phyloP scores from a whole-genome alignment of 75 land plant species.

The Selaginella tamariscina region DNA sequence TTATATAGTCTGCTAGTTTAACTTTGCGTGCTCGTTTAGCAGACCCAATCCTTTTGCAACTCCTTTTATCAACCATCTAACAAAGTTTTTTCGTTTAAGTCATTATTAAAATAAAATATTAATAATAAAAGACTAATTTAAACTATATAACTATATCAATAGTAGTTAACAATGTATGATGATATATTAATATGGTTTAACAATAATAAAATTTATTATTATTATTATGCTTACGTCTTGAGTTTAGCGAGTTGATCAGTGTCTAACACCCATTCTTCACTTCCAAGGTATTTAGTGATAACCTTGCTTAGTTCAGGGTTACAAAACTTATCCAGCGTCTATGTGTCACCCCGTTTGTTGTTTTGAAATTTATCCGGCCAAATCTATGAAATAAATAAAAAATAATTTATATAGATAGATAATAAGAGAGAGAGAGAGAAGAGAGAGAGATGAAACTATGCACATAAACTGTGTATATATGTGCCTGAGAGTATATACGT shows the following conservation, averaged over 20 bases:
- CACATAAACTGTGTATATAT: too few relatives aligned
- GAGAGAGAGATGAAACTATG: too few relatives aligned
- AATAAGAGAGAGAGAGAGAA: too few relatives aligned
- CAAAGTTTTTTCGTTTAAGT: too few relatives aligned
- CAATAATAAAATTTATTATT: not conserved
- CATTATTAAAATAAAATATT: slow-evolving; percentile 60
- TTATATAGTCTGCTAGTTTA: slow-evolving; percentile 58
- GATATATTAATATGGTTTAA: too few relatives aligned
- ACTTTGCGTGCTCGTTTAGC: slow-evolving; percentile 66
- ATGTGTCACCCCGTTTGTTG: slow-evolving; percentile 96
- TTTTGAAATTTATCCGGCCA: slow-evolving; percentile 97
- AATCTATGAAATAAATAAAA: slow-evolving; percentile 31
- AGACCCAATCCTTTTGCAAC: slow-evolving; percentile 63
- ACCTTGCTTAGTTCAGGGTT: slow-evolving; percentile 76
- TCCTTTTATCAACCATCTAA: slow-evolving; percentile 78
- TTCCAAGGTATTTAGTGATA: slow-evolving; percentile 78
- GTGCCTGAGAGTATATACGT: too few relatives aligned
- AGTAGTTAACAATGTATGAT: not conserved
- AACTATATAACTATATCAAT: too few relatives aligned
- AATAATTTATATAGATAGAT: too few relatives aligned
- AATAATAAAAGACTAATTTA: too few relatives aligned
- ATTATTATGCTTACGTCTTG: slow-evolving; percentile 41
- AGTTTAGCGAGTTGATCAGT: slow-evolving; percentile 64
- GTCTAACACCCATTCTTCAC: slow-evolving; percentile 81
- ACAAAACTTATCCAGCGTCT: slow-evolving; percentile 92